Percentiles rank a stretch among this genome's conserved stretches.
phyloP scores from a whole-genome alignment of 2,329 filamentous ascomycete genomes.

The Biscogniauxia sp. region DNA sequence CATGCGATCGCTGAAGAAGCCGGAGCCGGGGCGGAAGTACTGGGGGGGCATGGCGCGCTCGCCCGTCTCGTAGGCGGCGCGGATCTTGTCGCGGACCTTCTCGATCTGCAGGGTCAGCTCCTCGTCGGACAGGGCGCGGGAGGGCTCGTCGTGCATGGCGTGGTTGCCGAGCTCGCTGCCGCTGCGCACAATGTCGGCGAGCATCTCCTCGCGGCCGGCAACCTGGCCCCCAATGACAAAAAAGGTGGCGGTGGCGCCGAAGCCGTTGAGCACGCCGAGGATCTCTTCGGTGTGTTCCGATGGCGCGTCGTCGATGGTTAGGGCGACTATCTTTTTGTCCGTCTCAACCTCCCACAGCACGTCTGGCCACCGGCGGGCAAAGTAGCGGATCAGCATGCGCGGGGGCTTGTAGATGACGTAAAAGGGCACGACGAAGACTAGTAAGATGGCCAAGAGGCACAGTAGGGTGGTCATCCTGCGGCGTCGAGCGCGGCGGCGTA shows the following conservation, averaged over 20 bases:
- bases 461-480: slow-evolving; percentile 57
- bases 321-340: slow-evolving; percentile 64
- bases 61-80: slow-evolving; percentile 33
- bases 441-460: slow-evolving; percentile 38
- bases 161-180: slow-evolving; percentile 82
- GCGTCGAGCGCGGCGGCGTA: slow-evolving; percentile 56
- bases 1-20: slow-evolving; percentile 76
- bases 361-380: slow-evolving; percentile 70
- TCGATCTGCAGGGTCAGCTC: slow-evolving; percentile 63
- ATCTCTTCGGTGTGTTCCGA: slow-evolving; percentile 71
- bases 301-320: slow-evolving; percentile 86
- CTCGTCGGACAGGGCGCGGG: slow-evolving; percentile 55
- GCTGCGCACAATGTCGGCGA: slow-evolving; percentile 56
- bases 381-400: slow-evolving; percentile 64
- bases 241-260: slow-evolving; percentile 75
- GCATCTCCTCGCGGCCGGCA: slow-evolving; percentile 48
- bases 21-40: slow-evolving; percentile 82
- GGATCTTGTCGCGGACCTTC: slow-evolving; percentile 50
- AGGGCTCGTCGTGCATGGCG: slow-evolving; percentile 83
- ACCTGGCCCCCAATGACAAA: slow-evolving; percentile 85
- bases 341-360: slow-evolving; percentile 70
- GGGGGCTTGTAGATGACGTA: slow-evolving; percentile 84
- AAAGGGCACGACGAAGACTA: slow-evolving; percentile 41
- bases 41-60: slow-evolving; percentile 42
- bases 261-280: slow-evolving; percentile 60